Conservation (phyloP, 257 asterid species). For the Paraleonurus japonicus region DNA sequence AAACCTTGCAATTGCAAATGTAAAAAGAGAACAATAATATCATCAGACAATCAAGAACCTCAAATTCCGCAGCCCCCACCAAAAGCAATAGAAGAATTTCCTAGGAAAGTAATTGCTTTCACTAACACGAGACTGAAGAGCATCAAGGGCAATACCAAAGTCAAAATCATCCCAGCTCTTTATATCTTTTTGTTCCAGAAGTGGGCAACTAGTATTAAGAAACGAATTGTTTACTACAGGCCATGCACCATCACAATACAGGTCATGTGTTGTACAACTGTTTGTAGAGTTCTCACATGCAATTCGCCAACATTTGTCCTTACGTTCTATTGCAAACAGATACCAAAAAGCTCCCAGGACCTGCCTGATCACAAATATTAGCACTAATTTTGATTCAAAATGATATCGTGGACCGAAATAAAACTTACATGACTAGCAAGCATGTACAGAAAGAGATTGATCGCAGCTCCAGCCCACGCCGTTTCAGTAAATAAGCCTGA, state of each 20-base stretch:
- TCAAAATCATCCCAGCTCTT: conserved; percentile 41
- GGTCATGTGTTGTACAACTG: conserved; percentile 9
- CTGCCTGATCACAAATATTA: conserved; percentile 14
- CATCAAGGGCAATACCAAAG: conserved; percentile 66
- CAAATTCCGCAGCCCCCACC: conserved; percentile 79
- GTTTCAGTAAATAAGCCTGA: conserved; percentile 61
- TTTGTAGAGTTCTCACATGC: conserved; percentile 28
- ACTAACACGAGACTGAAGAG: conserved; percentile 51
- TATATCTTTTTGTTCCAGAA: conserved; percentile 34
- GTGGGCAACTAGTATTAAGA: conserved; percentile 45
- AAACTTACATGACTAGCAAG: conserved; percentile 65
- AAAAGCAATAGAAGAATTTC: conserved; percentile 60
- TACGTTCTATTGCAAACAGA: conserved; percentile 56
- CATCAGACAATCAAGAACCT: conserved; percentile 33
- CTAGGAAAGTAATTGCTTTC: conserved; percentile 34
- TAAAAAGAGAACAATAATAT: neutral
- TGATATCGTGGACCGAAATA: neutral
- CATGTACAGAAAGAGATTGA: conserved; percentile 64
- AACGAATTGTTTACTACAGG: conserved; percentile 22
- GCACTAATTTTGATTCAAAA: neutral
- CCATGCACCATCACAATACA: conserved; percentile 34
- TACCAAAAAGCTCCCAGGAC: conserved; percentile 68
- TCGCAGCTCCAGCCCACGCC: conserved; percentile 73
- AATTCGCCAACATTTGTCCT: conserved; percentile 52
- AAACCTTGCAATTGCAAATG: neutral